These are phyloP conservation scores for Achaetomium macrosporum DNA, from an alignment of 2,329 filamentous ascomycete genomes.

Conservation along the genomic window DNA sequence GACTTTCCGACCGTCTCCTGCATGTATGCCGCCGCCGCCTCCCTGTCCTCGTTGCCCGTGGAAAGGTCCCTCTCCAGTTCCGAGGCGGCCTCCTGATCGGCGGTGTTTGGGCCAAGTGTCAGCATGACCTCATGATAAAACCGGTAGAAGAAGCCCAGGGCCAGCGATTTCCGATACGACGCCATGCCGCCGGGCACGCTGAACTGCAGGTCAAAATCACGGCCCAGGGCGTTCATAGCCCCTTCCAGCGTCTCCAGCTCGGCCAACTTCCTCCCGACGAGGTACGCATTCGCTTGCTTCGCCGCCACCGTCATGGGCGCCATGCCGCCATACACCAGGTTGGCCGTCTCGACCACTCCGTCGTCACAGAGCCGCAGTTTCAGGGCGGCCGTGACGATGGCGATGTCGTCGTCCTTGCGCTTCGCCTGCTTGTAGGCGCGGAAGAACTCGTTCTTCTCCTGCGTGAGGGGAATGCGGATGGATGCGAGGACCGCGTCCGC, in stretches of 20 bases:
- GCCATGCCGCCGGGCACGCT: constrained; percentile 97
- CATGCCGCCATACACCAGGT: constrained; percentile 92
- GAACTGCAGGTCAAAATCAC: constrained; percentile 83
- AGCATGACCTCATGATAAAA: constrained; percentile 88
- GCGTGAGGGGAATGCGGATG: constrained; percentile 75
- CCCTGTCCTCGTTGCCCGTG: constrained; percentile 69
- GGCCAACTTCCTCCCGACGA: constrained; percentile 72
- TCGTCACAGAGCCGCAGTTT: constrained; percentile 64
- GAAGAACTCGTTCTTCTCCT: constrained; percentile 73
- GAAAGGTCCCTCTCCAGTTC: constrained; percentile 87
- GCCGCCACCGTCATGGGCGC: constrained; percentile 86
- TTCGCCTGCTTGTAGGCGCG: constrained; percentile 94
- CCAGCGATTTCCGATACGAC: constrained; percentile 85
- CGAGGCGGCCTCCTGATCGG: constrained; percentile 68
- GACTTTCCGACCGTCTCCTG: constrained; percentile 79
- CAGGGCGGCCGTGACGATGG: constrained; percentile 87
- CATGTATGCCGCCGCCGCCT: constrained; percentile 69
- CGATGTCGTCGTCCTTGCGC: constrained; percentile 96
- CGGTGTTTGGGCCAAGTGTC: constrained; percentile 45
- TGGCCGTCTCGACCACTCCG: constrained; percentile 66
- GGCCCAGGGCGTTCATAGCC: constrained; percentile 80
- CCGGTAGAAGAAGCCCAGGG: constrained; percentile 90
- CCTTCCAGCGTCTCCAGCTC: constrained; percentile 81
- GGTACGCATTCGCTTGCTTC: constrained; percentile 66
- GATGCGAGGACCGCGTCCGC: constrained; percentile 78